A percentile compares a stretch with the other conserved stretches of the same genome.
These are phyloP conservation scores for Drosera capensis DNA, from an alignment of 148 eudicot genomes.

Conservation along the genomic window DNA sequence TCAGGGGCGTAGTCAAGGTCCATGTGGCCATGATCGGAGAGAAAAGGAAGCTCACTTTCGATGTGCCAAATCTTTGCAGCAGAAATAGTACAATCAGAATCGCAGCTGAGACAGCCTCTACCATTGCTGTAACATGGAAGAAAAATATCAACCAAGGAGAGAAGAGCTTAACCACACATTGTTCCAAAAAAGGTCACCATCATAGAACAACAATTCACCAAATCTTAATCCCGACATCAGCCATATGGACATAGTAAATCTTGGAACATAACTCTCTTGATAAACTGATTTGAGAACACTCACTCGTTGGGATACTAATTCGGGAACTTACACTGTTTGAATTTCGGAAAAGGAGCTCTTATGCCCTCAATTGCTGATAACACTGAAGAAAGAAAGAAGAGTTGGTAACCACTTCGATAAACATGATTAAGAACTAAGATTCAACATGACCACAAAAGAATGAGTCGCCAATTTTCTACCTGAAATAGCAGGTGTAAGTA, in stretches of 20 bases:
- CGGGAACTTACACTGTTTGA: conserved; percentile 54
- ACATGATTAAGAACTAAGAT: not conserved
- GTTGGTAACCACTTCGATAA: not conserved
- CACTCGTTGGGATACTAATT: no score
- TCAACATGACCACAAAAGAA: not conserved
- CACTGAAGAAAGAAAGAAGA: conserved; percentile 17
- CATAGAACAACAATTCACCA: no score
- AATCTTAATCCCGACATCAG: no score
- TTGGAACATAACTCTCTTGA: no score
- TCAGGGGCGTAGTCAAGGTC: conserved; percentile 27
- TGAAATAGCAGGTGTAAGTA: conserved; percentile 72
- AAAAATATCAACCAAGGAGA: not conserved
- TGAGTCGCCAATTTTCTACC: conserved; percentile 19
- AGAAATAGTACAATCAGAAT: conserved; percentile 30
- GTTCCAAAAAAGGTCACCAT: no score
- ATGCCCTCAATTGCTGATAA: conserved; percentile 66
- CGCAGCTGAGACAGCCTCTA: conserved; percentile 13
- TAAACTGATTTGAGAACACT: not conserved
- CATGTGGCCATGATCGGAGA: conserved; percentile 35
- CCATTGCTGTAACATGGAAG: conserved; percentile 15
- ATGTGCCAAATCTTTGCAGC: conserved; percentile 36
- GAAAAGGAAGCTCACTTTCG: conserved; percentile 32
- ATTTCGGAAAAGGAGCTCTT: conserved; percentile 50
- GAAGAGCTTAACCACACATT: not conserved
- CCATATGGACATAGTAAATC: no score